Conservation (phyloP, 441 rosid species). For the Euphorbia schlechtendalii region DNA sequence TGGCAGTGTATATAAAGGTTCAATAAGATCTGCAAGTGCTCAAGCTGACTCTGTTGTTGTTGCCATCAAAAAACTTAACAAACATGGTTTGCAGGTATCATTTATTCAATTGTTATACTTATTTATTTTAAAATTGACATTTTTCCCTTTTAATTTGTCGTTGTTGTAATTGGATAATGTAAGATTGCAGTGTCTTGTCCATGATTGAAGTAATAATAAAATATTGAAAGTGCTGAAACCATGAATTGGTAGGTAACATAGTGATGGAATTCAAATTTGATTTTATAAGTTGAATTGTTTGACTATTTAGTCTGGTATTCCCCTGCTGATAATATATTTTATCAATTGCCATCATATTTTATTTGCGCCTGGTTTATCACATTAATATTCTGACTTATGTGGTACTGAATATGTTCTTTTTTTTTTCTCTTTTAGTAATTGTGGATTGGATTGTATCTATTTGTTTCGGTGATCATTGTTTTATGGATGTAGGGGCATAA, state of each 20-base stretch:
- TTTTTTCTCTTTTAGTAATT: not conserved
- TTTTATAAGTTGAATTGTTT: not conserved
- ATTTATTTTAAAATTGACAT: not conserved
- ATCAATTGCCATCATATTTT: no score
- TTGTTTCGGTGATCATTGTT: slow-evolving; percentile 3
- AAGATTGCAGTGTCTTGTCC: not conserved
- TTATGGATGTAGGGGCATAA: slow-evolving; percentile 47
- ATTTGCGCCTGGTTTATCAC: no score
- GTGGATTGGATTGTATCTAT: not conserved
- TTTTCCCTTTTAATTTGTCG: not conserved
- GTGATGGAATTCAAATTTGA: not conserved
- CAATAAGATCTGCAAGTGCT: slow-evolving; percentile 35
- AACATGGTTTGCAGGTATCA: slow-evolving; percentile 47
- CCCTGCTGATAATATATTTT: no score
- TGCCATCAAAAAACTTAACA: slow-evolving; percentile 58
- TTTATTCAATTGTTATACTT: not conserved
- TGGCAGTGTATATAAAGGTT: slow-evolving; percentile 65
- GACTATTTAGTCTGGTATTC: no score
- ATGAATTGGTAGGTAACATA: not conserved
- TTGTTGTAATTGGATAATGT: not conserved
- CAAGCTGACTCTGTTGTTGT: slow-evolving; percentile 29
- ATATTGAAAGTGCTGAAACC: not conserved
- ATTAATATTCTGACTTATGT: no score
- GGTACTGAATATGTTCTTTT: not conserved
- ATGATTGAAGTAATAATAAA: not conserved